These are phyloP conservation scores for Poterioochromonas sp. DNA, from an alignment of 352 stramenopile species.

Conservation along the genomic window DNA sequence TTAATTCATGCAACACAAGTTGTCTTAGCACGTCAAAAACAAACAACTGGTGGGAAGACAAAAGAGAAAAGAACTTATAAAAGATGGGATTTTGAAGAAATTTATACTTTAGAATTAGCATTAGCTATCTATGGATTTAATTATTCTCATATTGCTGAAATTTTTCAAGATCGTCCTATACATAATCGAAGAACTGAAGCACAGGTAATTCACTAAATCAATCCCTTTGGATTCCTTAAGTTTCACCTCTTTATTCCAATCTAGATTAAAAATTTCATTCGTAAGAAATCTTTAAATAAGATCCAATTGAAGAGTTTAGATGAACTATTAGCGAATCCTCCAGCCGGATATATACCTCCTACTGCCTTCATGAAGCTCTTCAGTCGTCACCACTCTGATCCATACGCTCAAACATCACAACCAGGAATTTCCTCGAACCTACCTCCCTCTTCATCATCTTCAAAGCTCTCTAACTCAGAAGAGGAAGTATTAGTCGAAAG, in stretches of 20 bases:
- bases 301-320: neutral
- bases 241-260: neutral
- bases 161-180: neutral
- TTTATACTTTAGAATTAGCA: neutral
- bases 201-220: neutral
- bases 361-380: no score
- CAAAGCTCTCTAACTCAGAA: no score
- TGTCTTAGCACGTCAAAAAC: neutral
- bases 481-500: no score
- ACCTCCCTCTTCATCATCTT: no score
- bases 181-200: neutral
- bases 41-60: neutral
- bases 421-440: no score
- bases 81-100: conserved; percentile 1
- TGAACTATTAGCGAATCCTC: neutral
- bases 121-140: neutral
- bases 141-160: neutral
- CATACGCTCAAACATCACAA: no score
- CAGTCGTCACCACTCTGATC: no score
- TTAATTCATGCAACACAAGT: neutral
- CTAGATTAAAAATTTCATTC: neutral
- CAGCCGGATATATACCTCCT: neutral
- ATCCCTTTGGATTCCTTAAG: neutral
- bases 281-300: neutral
- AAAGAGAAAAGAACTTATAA: neutral